Evolutionary conservation across 129 eudicot species (phyloP), one percentile per base, ranked within the genome.

Genomic region (Kitagawia praeruptora): DNA sequence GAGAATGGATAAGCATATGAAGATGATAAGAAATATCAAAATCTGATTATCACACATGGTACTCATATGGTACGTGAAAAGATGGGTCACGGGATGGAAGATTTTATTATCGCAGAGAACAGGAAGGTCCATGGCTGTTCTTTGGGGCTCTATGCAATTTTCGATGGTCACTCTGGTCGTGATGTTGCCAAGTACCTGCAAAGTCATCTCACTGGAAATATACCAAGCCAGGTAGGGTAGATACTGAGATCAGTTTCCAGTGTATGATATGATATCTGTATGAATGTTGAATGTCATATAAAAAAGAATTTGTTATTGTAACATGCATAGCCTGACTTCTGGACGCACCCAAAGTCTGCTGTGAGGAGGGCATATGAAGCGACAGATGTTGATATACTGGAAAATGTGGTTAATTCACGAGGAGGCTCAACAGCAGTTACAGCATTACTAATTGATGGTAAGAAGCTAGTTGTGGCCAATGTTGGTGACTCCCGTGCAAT

Each of bases 51-150:
- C 54, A 80, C 75, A 2, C 78, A 85, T 47, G 88, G 88, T 9
- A 80, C 9, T 42, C 91, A 85, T 78, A 48, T 82, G 77, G 83
- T 87, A 3, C 81, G 81, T 44, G 88, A 88, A 18, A 84, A 87
- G 45, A 84, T 82, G 90, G 41, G 37, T n/a, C 88, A 87, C 53
- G 88, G 82, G 40, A 82, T 87, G 90, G 90, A 87, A 77, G 88
- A 87, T 63, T 87, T 77, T 77, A 49, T 87, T 28, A 87, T 85
- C 1, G 87, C 87, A 4, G 74, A 63, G 27, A 72, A n/a, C 6
- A 79, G 38, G 51, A 74, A 72, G 19, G 39, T 85, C 8, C 9
- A 77, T 39, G 88, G 80, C 10, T 21, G 61, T 6, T 77, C 77
- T 10, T 42, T 84, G 34, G 88, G 86, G 21, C 74, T 84, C 2